Evolutionary conservation across 495 filamentous ascomycete species (phyloP).

Genomic region (Tuber melanosporum): DNA sequence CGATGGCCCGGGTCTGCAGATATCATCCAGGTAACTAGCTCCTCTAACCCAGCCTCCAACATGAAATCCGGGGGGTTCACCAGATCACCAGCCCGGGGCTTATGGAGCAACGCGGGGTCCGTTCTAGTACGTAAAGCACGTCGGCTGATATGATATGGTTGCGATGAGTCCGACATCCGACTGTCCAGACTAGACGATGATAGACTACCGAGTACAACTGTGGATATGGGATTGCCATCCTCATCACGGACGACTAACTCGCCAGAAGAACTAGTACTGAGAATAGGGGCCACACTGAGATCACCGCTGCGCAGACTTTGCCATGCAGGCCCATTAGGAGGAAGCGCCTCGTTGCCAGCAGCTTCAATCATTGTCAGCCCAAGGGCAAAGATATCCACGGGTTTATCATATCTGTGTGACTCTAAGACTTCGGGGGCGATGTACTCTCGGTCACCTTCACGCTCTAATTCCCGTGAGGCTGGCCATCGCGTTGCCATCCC

Average conservation of each 20-base stretch:
- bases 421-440: conserved; percentile 84
- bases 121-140: conserved; percentile 23
- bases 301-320: conserved; percentile 78
- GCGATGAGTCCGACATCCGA: conserved; percentile 28
- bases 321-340: conserved; percentile 87
- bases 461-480: conserved; percentile 60
- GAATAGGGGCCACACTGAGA: conserved; percentile 72
- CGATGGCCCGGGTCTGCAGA: conserved; percentile 63
- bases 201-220: conserved; percentile 49
- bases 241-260: conserved; percentile 54
- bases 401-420: conserved; percentile 64
- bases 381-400: conserved; percentile 86
- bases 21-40: conserved; percentile 85
- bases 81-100: conserved; percentile 57
- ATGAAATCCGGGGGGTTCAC: conserved; percentile 78
- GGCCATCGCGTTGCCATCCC: conserved; percentile 82
- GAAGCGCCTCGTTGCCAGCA: conserved; percentile 81
- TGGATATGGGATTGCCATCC: conserved; percentile 52
- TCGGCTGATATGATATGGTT: conserved; percentile 27
- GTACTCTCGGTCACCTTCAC: conserved; percentile 92
- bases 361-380: conserved; percentile 91
- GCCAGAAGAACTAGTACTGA: conserved; percentile 69
- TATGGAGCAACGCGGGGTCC: conserved; percentile 46
- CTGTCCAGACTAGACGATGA: conserved; percentile 36
- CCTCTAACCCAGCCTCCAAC: conserved; percentile 73